Percentiles rank a stretch among this genome's conserved stretches.
phyloP scores from a whole-genome alignment of 345 rosid genomes.

The Camelina laxa region DNA sequence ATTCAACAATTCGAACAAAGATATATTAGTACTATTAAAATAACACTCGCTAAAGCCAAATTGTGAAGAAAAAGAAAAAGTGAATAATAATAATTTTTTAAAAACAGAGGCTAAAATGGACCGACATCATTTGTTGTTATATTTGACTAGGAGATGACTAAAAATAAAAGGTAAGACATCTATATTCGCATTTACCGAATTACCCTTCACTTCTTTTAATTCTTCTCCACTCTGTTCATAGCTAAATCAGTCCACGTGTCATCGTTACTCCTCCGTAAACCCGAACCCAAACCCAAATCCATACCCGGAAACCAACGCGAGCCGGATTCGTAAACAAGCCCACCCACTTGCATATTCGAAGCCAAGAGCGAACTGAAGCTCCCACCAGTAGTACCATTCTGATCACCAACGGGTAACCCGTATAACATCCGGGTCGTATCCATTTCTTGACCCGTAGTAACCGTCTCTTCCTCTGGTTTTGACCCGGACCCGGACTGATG shows the following conservation, averaged over 20 bases:
- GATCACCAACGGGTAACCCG: conserved; percentile 47
- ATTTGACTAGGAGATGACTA: conserved; percentile 13
- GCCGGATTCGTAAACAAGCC: conserved; percentile 49
- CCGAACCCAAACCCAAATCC: conserved; percentile 44
- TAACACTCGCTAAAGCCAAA: background rate
- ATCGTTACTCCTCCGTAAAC: conserved; percentile 27
- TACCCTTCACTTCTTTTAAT: conserved; percentile 21
- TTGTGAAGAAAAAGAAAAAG: background rate
- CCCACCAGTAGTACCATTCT: conserved; percentile 44
- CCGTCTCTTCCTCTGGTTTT: background rate
- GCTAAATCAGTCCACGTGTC: conserved; percentile 74
- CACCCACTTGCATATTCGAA: conserved; percentile 51
- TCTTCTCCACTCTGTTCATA: conserved; percentile 44
- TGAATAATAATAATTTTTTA: too few relatives aligned
- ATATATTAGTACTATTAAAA: background rate
- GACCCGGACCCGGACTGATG: conserved; percentile 19
- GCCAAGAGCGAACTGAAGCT: conserved; percentile 68
- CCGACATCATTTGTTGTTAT: conserved; percentile 31
- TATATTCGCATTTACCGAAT: conserved; percentile 2
- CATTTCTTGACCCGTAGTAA: conserved; percentile 37
- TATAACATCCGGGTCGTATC: conserved; percentile 55
- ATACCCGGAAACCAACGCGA: conserved; percentile 49
- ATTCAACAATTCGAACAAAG: background rate
- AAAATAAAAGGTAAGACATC: background rate
- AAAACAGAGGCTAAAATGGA: conserved; percentile 12